A percentile compares a stretch with the other conserved stretches of the same genome.
Evolutionary conservation across 768 basidiomycete genomes (phyloP).

Genomic region (Amanita exitialis): DNA sequence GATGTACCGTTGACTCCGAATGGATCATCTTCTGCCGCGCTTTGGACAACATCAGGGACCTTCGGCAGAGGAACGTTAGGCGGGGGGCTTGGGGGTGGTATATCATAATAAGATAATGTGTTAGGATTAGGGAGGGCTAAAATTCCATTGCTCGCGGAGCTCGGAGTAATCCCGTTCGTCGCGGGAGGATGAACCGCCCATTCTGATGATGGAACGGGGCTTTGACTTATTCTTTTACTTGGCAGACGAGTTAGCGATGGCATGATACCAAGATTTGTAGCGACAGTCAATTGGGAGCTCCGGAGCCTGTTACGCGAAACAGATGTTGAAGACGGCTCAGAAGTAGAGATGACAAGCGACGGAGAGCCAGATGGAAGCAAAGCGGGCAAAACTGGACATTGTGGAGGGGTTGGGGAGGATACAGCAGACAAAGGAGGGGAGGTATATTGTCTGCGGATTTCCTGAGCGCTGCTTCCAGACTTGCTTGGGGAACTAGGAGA

Average conservation of each 20-base stretch:
- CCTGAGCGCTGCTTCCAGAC: neutral
- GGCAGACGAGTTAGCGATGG: neutral
- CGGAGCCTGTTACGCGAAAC: neutral
- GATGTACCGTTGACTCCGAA: conserved; percentile 3
- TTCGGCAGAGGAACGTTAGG: conserved; percentile 34
- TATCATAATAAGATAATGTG: conserved; percentile 34
- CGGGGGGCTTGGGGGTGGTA: conserved; percentile 43
- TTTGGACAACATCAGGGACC: conserved; percentile 13
- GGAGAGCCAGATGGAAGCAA: neutral
- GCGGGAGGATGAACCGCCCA: conserved; percentile 24
- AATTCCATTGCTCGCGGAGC: neutral
- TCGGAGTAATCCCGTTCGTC: conserved; percentile 1
- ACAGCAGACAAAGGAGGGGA: neutral
- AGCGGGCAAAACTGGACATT: neutral
- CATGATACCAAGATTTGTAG: neutral
- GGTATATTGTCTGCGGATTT: neutral
- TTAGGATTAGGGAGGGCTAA: conserved; percentile 24
- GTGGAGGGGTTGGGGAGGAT: neutral
- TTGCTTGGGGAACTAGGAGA: neutral
- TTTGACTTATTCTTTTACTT: neutral
- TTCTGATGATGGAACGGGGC: conserved; percentile 14
- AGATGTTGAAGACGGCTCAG: neutral
- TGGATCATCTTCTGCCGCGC: neutral
- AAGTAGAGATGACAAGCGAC: neutral
- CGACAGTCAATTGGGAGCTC: neutral